Conservation (phyloP, 2,329 filamentous ascomycete species). For the Fusarium sp. region DNA sequence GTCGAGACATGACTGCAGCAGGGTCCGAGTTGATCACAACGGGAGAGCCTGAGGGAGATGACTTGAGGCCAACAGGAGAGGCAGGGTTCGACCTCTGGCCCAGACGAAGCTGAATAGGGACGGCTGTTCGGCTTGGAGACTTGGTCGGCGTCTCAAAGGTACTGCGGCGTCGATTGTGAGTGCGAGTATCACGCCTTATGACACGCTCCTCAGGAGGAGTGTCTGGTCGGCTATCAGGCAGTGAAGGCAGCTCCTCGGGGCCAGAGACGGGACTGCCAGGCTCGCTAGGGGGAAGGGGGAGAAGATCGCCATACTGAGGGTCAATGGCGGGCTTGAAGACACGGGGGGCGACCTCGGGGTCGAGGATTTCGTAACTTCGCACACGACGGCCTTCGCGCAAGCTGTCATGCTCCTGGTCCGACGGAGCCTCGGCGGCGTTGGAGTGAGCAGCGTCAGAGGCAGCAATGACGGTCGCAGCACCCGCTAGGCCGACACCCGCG, state of each 20-base stretch:
- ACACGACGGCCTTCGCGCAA: conserved; percentile 39
- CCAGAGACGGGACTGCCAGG: conserved; percentile 60
- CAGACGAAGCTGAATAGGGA: conserved; percentile 68
- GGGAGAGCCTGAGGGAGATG: conserved; percentile 54
- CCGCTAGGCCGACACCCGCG: conserved; percentile 74
- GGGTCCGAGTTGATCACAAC: conserved; percentile 49
- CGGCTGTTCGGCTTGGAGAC: conserved; percentile 68
- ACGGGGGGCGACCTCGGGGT: conserved; percentile 69
- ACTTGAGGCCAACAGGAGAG: conserved; percentile 54
- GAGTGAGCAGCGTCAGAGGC: conserved; percentile 53
- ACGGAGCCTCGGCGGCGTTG: conserved; percentile 59
- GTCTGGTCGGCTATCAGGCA: conserved; percentile 71
- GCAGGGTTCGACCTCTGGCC: conserved; percentile 59
- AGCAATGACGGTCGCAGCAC: conserved; percentile 58
- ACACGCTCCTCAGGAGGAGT: conserved; percentile 64
- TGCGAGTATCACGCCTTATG: conserved; percentile 53
- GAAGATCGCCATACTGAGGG: conserved; percentile 73
- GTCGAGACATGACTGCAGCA: conserved; percentile 48
- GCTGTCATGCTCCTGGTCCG: conserved; percentile 52
- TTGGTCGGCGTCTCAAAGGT: conserved; percentile 60
- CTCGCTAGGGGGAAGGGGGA: conserved; percentile 72
- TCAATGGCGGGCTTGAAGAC: conserved; percentile 74
- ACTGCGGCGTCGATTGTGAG: conserved; percentile 63
- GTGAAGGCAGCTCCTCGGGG: conserved; percentile 59
- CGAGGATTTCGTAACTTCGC: conserved; percentile 55